Percentiles rank a stretch among this genome's conserved stretches.
Conservation (phyloP, 331 rosid genomes). For the Arachis monticola region DNA sequence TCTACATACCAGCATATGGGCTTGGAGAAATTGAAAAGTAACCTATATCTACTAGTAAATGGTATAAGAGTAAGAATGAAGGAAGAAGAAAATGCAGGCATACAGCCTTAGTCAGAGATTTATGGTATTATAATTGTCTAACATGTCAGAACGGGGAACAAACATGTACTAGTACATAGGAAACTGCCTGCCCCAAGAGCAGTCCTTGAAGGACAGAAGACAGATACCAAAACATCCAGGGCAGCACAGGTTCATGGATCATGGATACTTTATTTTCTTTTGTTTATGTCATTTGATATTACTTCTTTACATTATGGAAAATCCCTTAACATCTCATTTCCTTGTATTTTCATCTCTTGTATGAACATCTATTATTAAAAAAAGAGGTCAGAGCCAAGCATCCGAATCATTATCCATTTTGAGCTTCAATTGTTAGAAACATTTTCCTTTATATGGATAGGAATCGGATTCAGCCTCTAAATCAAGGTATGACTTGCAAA, state of each 20-base stretch:
- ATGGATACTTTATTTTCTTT: neutral
- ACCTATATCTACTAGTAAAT: conserved; percentile 6
- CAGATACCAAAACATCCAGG: conserved; percentile 6
- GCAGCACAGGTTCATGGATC: neutral
- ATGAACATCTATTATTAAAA: neutral
- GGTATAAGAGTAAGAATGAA: neutral
- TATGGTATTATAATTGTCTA: neutral
- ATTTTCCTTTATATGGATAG: neutral
- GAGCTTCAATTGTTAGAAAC: neutral
- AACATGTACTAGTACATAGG: neutral
- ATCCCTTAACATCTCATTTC: neutral
- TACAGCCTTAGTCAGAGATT: neutral
- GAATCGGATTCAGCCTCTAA: neutral
- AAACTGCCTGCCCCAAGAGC: neutral
- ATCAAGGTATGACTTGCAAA: conserved; percentile 7
- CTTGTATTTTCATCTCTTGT: neutral
- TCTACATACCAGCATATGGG: conserved; percentile 10
- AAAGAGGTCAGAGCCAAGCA: neutral
- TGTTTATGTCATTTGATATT: neutral
- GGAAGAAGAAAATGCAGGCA: neutral
- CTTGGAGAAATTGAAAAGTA: conserved; percentile 15
- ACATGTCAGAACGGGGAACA: conserved; percentile 10
- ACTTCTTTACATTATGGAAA: neutral
- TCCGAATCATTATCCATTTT: neutral
- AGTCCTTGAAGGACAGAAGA: neutral